Conservation (phyloP, 2,329 filamentous ascomycete species). For the Gliomastix tumulicola region DNA sequence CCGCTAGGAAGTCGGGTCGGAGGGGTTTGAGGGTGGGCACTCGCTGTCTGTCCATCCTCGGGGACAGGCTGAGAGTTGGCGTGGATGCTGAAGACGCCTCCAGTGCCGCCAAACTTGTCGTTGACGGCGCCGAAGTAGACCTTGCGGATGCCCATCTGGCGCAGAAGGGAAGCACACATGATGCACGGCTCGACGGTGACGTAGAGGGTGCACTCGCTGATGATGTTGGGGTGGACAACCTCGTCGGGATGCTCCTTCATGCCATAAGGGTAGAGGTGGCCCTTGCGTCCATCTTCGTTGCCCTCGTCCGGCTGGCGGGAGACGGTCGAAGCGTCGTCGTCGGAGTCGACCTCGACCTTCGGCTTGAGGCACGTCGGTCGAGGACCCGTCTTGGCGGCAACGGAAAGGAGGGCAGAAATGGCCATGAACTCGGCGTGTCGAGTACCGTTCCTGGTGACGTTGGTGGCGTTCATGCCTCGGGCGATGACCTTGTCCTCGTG, state of each 20-base stretch:
- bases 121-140: conserved; percentile 96
- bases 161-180: conserved; percentile 92
- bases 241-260: conserved; percentile 48
- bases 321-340: conserved; percentile 4
- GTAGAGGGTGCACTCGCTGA: conserved; percentile 73
- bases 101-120: conserved; percentile 94
- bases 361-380: conserved; percentile 23
- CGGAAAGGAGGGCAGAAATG: conserved; percentile 50
- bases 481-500: conserved; percentile 74
- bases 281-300: conserved; percentile 46
- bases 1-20: conserved; percentile 27
- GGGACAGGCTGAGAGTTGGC: conserved; percentile 42
- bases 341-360: conserved; percentile 16
- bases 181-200: conserved; percentile 98
- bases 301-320: conserved; percentile 27
- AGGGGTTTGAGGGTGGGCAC: conserved; percentile 27
- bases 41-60: conserved; percentile 27
- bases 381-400: conserved; percentile 19
- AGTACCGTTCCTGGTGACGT: conserved; percentile 82
- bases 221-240: conserved; percentile 58
- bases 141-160: conserved; percentile 79
- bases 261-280: conserved; percentile 54
- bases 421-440: conserved; percentile 95
- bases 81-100: conserved; percentile 86
- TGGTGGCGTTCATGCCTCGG: conserved; percentile 94